These are phyloP conservation scores for Globisporangium cystogenes DNA, from an alignment of 352 stramenopile genomes.

Conservation along the genomic window DNA sequence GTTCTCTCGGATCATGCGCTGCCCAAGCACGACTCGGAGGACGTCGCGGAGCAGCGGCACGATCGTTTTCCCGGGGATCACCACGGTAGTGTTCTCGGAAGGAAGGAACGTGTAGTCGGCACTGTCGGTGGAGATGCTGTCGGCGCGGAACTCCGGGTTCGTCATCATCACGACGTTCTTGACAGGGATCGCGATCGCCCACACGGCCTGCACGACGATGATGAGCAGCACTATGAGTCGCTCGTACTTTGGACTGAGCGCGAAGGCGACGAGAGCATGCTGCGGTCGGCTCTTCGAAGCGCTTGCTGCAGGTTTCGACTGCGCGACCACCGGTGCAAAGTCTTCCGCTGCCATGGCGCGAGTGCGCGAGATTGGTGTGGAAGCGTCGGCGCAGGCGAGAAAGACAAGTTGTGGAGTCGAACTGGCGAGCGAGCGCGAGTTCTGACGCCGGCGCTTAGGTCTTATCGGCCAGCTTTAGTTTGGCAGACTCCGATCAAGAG, in stretches of 20 bases:
- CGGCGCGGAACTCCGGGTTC: conserved; percentile 19
- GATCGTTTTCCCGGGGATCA: conserved; percentile 14
- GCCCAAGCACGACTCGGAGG: conserved; percentile 14
- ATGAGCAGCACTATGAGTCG: conserved; percentile 13
- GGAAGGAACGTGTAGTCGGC: conserved; percentile 6
- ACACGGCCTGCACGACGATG: conserved; percentile 21
- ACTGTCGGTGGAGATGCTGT: conserved; percentile 14
- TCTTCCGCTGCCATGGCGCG: not conserved
- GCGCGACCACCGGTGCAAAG: not conserved
- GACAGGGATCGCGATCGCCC: conserved; percentile 29
- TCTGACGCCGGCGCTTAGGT: too few species aligned
- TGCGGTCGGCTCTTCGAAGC: not conserved
- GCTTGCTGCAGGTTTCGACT: not conserved
- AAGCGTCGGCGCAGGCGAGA: not conserved
- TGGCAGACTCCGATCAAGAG: too few species aligned
- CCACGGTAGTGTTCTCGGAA: not conserved
- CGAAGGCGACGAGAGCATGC: not conserved
- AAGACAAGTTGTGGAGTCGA: too few species aligned
- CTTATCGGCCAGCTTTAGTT: too few species aligned
- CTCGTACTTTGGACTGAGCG: conserved; percentile 8
- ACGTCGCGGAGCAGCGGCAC: conserved; percentile 16
- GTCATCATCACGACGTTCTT: conserved; percentile 38
- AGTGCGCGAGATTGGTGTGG: not conserved
- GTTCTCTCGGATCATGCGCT: conserved; percentile 16
- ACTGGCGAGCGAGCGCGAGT: too few species aligned